A percentile compares a stretch with the other conserved stretches of the same genome.
Conservation (phyloP, 2,329 filamentous ascomycete genomes). For the Stagonosporopsis cucurbitacearum region DNA sequence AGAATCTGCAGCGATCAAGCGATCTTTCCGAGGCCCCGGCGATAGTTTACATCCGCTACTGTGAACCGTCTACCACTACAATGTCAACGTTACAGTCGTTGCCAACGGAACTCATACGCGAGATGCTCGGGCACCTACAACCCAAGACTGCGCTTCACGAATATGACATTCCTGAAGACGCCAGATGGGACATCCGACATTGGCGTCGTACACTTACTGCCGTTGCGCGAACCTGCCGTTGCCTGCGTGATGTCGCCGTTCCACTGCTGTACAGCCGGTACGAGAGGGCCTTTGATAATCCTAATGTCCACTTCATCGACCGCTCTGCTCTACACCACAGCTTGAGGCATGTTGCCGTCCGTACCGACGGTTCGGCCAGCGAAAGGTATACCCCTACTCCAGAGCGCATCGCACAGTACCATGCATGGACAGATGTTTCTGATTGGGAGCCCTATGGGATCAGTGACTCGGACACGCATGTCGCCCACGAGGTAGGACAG, state of each 20-base stretch:
- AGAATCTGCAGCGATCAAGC: not conserved
- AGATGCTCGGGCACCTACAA: not conserved
- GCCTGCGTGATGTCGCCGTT: not conserved
- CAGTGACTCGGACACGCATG: not conserved
- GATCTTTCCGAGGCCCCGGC: not conserved
- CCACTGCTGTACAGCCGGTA: slow-evolving; percentile 2
- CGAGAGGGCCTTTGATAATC: not conserved
- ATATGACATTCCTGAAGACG: not conserved
- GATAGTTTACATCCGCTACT: not conserved
- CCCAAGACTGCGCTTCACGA: not conserved
- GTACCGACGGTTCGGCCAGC: too few species aligned
- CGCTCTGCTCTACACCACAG: not conserved
- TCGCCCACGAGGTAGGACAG: not conserved
- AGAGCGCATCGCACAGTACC: not conserved
- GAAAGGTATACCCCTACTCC: not conserved
- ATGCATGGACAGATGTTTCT: not conserved
- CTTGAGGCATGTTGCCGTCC: not conserved
- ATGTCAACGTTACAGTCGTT: not conserved
- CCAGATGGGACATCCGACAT: not conserved
- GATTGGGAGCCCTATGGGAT: not conserved
- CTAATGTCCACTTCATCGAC: not conserved
- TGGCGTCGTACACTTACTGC: not conserved
- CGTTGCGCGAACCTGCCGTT: not conserved
- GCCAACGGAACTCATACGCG: not conserved
- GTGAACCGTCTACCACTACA: not conserved